phyloP scores from a whole-genome alignment of 371 early-diverging fungal species.

The Sporodiniella umbellata region DNA sequence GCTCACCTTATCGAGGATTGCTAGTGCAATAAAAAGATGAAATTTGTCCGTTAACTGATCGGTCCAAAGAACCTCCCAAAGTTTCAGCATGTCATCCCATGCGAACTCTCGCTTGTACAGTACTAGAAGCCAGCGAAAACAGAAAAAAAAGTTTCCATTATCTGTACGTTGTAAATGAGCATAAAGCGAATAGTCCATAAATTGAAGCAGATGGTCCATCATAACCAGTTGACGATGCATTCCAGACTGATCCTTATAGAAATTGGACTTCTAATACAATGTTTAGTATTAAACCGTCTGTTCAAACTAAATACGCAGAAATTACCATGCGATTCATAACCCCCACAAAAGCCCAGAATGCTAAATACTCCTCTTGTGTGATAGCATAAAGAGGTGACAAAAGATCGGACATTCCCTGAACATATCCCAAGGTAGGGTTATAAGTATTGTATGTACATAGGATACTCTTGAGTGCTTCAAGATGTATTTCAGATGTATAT shows the following conservation, averaged over 20 bases:
- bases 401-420: constrained; percentile 97
- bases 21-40: constrained; percentile 85
- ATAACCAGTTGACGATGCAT: constrained; percentile 85
- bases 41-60: constrained; percentile 78
- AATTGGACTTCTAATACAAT: constrained; percentile 59
- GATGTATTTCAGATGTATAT: constrained; percentile 66
- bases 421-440: constrained; percentile 70
- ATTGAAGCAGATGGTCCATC: constrained; percentile 73
- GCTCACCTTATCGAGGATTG: constrained; percentile 71
- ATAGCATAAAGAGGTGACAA: constrained; percentile 84
- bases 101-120: constrained; percentile 93
- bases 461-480: constrained; percentile 79
- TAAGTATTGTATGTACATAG: constrained; percentile 83
- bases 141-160: constrained; percentile 84
- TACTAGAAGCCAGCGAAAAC: constrained; percentile 93
- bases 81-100: constrained; percentile 71
- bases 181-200: constrained; percentile 79
- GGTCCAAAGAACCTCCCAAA: constrained; percentile 93
- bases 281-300: not conserved
- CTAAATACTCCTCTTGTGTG: constrained; percentile 76
- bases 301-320: not conserved
- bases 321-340: constrained; percentile 86
- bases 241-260: constrained; percentile 80
- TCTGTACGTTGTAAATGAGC: constrained; percentile 76
- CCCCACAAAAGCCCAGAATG: constrained; percentile 87